These are phyloP conservation scores for Trichophyton mentagrophytes DNA, from an alignment of 2,329 filamentous ascomycete species.

Conservation along the genomic window DNA sequence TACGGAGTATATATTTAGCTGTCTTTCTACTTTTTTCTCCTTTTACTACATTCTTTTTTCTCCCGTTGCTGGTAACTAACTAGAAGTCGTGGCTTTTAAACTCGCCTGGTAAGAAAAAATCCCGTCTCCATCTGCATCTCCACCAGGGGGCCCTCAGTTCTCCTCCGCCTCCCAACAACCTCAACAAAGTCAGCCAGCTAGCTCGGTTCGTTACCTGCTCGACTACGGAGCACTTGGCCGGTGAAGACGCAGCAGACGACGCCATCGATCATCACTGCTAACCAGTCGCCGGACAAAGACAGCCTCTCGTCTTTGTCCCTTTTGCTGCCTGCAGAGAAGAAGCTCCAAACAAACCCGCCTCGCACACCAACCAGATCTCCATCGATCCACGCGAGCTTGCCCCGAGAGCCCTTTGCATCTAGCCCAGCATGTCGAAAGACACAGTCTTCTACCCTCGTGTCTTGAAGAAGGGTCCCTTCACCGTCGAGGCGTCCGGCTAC, in stretches of 20 bases:
- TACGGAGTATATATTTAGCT: not conserved
- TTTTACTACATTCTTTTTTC: not conserved
- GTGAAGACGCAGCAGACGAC: not conserved
- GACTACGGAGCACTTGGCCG: not conserved
- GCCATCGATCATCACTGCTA: too few relatives aligned
- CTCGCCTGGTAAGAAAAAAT: not conserved
- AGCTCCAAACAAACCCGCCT: not conserved
- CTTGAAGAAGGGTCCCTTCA: constrained; percentile 60
- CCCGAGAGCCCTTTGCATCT: not conserved
- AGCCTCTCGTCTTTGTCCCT: not conserved
- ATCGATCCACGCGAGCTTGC: not conserved
- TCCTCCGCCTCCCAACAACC: not conserved
- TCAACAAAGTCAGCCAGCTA: not conserved
- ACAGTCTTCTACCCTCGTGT: constrained; percentile 35
- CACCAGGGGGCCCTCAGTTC: not conserved
- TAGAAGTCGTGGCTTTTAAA: not conserved
- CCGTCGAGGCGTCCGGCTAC: constrained; percentile 56
- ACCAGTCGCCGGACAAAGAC: not conserved
- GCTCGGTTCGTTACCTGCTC: not conserved
- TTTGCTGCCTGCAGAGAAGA: not conserved
- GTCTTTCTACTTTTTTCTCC: not conserved
- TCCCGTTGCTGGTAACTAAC: not conserved
- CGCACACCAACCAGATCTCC: not conserved
- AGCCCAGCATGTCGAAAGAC: constrained; percentile 19
- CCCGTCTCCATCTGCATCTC: not conserved